phyloP scores from a whole-genome alignment of 306 rosid species.

The Dalbergia oliveri region DNA sequence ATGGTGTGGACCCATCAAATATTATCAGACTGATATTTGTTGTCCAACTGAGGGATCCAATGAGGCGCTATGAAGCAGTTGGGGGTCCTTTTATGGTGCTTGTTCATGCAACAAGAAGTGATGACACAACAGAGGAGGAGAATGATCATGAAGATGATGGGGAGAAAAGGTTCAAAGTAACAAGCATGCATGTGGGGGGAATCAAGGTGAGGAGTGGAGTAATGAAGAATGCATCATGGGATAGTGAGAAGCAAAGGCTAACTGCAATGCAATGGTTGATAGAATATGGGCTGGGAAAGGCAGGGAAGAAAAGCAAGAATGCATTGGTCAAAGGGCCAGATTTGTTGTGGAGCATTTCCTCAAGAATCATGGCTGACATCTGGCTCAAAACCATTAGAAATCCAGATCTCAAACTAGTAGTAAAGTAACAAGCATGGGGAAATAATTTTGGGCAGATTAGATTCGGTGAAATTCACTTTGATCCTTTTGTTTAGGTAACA shows the following conservation, averaged over 20 bases:
- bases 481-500: too few relatives aligned
- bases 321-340: slow-evolving; percentile 61
- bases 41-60: slow-evolving; percentile 80
- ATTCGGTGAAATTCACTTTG: too few relatives aligned
- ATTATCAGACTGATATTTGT: slow-evolving; percentile 65
- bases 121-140: slow-evolving; percentile 31
- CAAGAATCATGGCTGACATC: slow-evolving; percentile 82
- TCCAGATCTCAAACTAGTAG: slow-evolving; percentile 72
- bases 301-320: slow-evolving; percentile 69
- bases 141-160: slow-evolving; percentile 55
- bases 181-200: slow-evolving; percentile 81
- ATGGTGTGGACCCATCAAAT: slow-evolving; percentile 29
- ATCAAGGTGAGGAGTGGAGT: slow-evolving; percentile 65
- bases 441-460: too few relatives aligned
- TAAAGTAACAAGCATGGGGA: slow-evolving; percentile 31
- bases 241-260: slow-evolving; percentile 73
- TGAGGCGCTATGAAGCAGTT: slow-evolving; percentile 74
- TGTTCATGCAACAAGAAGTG: slow-evolving; percentile 55
- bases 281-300: slow-evolving; percentile 78
- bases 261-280: slow-evolving; percentile 94
- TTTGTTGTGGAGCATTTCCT: slow-evolving; percentile 87
- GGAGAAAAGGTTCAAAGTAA: slow-evolving; percentile 69
- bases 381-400: slow-evolving; percentile 89
- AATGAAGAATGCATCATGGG: slow-evolving; percentile 62
- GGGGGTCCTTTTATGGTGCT: slow-evolving; percentile 85